Evolutionary conservation across 306 rosid species (phyloP), one percentile per base, ranked within the genome.

Genomic region (Adenanthera pavonina): DNA sequence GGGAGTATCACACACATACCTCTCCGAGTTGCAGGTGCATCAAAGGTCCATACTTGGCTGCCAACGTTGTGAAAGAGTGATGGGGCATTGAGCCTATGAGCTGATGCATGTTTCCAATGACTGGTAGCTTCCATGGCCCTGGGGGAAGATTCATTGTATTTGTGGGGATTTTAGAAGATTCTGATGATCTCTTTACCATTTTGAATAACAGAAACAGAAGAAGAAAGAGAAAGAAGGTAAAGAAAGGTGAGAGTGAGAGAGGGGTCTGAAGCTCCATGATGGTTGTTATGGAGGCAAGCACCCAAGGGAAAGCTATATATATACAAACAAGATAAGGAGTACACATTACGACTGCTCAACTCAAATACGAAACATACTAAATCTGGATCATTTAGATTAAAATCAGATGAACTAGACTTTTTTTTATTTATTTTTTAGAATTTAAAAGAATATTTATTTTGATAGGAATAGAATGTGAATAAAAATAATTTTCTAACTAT

Each of bases 71-170:
- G 12, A 83, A 11, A 34, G 40, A 8, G 13, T 44, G 75, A 53
- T 83, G 82, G 10, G 82, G 76, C 1, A 64, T 7, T 3, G 82
- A 61, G 36, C 80, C 75, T 59, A 61, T 1, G 2, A 74, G 8
- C 1, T 70, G 82, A 80, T 79, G 86, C 9, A 86, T 0, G 79
- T 83, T 86, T 72, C 84, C 89, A 6, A 75, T 64, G 38, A 79
- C 48, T 13, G 84, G 86, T 44, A 82, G 80, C 25, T 82, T 69
- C 40, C 46, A 8, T 64, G 84, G 86, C 19, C 84, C 76, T n/a
- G 82, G 82, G 30, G 82, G 88, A n/a, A 78, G 70, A 3, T 75
- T 44, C 2, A 44, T 75, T 38, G 71, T 59, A 25, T 25, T 25
- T 25, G 57, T 51, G 33, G 54, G 19, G n/a, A 7, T 72, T 36